Evolutionary conservation across 208 protist genomes (phyloP), one percentile per base, ranked within the genome.

Genomic region (Strigomonas galati): DNA sequence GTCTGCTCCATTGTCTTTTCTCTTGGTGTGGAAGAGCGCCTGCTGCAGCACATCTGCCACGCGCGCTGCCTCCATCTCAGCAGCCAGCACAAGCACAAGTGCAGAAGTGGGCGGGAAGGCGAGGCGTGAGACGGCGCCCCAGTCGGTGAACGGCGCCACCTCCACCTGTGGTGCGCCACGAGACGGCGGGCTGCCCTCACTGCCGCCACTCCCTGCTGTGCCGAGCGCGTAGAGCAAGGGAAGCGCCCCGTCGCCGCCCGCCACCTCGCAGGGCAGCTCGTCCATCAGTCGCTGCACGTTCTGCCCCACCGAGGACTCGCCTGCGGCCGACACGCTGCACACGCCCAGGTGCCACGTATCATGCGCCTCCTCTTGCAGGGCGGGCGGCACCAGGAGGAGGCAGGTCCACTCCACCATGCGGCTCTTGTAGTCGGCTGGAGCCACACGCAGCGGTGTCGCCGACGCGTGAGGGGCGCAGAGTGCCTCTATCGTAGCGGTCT

Each of bases 301-400:
- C 69, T 94, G 82, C 0, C 85, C 88, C 9, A 90, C 55, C 10
- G 83, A 82, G 53, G 74, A 75, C 70, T 80, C 81, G 3, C 63
- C 71, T 15, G 81, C 83, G 5, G 78, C 78, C 10, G 69, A 49
- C 37, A 84, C 46, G 51, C 78, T 82, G 67, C 80, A 84, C 31
- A 87, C 66, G 15, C 68, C 77, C 24, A 77, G 37, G 30, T 49
- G 43, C 24, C 21, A 27, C 66, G 15, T 40, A 14, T 30, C 6
- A 1, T 35, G 17, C 27, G 46, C 19, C 14, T 15, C 10, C 17
- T 15, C 10, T 12, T 55, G 26, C 31, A 46, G 6, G 28, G 46
- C 21, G 23, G 49, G 21, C 17, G 15, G 35, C 23, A 14, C 17
- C 2, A 74, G 19, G 0, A 82, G 26, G 26, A 82, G 49, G 0